Evolutionary conservation across 176 grass and related monocot species (phyloP).

Genomic region (Sorghum bicolor): Sorghum_bicolor_NCBIv3 NC_012870.2:55564501-55565000

Average conservation of each 20-base stretch:
- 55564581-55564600: conserved; percentile 87
- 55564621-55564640: conserved; percentile 66
- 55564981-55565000: conserved; percentile 58
- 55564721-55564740: not conserved
- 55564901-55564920: conserved; percentile 52
- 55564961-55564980: conserved; percentile 52
- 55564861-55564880: conserved; percentile 68
- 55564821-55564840: conserved; percentile 71
- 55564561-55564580: conserved; percentile 79
- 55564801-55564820: conserved; percentile 79
- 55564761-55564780: not conserved
- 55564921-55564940: conserved; percentile 63
- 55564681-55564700: conserved; percentile 29
- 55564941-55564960: conserved; percentile 56
- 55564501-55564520: conserved; percentile 51
- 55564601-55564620: conserved; percentile 89
- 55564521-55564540: conserved; percentile 60
- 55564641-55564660: conserved; percentile 66
- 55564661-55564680: conserved; percentile 82
- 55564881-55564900: conserved; percentile 75
- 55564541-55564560: conserved; percentile 69
- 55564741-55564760: not conserved
- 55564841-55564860: conserved; percentile 71
- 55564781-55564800: conserved; percentile 37
- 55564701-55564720: not conserved